Evolutionary conservation across 352 stramenopile genomes (phyloP).

Genomic region (Blastocystis sp.): DNA sequence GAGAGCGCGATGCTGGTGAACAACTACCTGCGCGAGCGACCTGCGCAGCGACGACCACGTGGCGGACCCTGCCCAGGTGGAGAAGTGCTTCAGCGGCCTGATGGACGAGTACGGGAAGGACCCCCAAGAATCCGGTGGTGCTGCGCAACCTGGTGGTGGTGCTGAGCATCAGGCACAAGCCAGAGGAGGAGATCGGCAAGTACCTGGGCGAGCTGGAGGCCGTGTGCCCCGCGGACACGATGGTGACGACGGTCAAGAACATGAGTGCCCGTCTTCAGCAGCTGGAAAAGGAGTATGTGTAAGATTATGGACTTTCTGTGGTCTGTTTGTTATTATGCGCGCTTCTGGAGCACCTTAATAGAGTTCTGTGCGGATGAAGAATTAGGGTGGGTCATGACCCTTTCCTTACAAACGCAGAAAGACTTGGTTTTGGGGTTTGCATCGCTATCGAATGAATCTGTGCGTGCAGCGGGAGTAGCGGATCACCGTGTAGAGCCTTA

Average conservation of each 20-base stretch:
- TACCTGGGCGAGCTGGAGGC: conserved; percentile 55
- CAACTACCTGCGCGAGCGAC: conserved; percentile 54
- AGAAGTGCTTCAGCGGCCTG: conserved; percentile 47
- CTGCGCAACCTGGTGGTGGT: conserved; percentile 56
- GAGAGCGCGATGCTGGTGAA: conserved; percentile 57
- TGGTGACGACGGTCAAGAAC: conserved; percentile 49
- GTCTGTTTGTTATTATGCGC: background rate
- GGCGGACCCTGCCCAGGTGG: background rate
- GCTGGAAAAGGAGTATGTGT: conserved; percentile 53
- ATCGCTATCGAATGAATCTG: background rate
- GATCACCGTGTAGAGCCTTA: background rate
- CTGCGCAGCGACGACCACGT: conserved; percentile 20
- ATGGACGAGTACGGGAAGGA: conserved; percentile 62
- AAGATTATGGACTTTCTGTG: background rate
- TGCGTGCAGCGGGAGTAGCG: background rate
- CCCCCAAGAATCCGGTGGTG: background rate
- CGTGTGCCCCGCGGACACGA: conserved; percentile 23
- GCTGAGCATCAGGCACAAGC: conserved; percentile 45
- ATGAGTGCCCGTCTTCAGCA: conserved; percentile 30
- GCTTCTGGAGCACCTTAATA: background rate
- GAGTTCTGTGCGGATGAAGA: background rate
- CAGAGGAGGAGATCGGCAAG: conserved; percentile 46
- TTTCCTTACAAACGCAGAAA: background rate
- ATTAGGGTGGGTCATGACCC: background rate
- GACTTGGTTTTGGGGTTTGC: background rate